Conservation (phyloP, 345 rosid species). For the Citrus reticulata region DNA sequence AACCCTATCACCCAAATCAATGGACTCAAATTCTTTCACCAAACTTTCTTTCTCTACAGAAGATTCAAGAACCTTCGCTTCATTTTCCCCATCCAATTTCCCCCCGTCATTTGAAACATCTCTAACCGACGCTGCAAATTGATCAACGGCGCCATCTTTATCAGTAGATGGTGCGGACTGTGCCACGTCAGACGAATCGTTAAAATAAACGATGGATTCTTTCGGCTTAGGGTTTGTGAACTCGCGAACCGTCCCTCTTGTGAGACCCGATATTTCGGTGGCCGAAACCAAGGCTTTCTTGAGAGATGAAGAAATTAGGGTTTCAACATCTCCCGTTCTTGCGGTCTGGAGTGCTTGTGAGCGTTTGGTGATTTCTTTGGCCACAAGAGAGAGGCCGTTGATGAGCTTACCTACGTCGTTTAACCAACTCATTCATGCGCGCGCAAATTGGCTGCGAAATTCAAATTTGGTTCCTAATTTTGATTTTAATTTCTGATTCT, state of each 20-base stretch:
- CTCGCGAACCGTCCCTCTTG: conserved; percentile 61
- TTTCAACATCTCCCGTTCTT: conserved; percentile 51
- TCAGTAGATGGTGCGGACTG: neutral
- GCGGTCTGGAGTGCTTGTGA: conserved; percentile 42
- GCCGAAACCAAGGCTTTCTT: conserved; percentile 65
- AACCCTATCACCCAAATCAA: conserved; percentile 16
- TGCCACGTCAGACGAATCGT: conserved; percentile 11
- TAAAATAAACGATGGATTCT: conserved; percentile 64
- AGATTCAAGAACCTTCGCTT: conserved; percentile 18
- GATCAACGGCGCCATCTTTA: neutral
- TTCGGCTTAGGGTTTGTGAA: conserved; percentile 43
- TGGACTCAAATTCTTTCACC: conserved; percentile 19
- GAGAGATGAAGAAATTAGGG: conserved; percentile 49
- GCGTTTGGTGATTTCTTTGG: conserved; percentile 62
- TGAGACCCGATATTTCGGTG: conserved; percentile 79
- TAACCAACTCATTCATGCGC: conserved; percentile 46
- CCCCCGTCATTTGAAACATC: neutral
- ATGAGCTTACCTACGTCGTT: conserved; percentile 59
- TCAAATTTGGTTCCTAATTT: conserved; percentile 2
- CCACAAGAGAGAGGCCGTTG: conserved; percentile 68
- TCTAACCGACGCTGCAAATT: neutral
- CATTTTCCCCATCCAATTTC: neutral
- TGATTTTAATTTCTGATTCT: neutral
- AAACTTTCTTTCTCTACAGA: conserved; percentile 13
- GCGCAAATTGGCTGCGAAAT: neutral